Percentiles rank a stretch among this genome's conserved stretches.
Evolutionary conservation across 1,139 yeast species (phyloP).

Genomic region (Pichia sp.): DNA sequence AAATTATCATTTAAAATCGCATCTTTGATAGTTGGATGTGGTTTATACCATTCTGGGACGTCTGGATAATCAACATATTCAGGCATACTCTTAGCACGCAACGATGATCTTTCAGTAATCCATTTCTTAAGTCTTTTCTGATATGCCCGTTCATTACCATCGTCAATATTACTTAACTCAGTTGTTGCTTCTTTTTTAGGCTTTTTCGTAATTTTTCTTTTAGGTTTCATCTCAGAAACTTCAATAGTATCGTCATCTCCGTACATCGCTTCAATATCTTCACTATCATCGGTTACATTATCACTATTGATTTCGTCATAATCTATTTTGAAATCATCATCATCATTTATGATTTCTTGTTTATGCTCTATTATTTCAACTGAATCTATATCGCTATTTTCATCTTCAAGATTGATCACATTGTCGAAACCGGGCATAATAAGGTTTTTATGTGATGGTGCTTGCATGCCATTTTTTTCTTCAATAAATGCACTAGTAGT

Average conservation of each 20-base stretch:
- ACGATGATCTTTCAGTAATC: slow-evolving; percentile 43
- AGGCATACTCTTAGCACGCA: slow-evolving; percentile 27
- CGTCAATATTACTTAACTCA: slow-evolving; percentile 54
- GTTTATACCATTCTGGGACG: slow-evolving; percentile 57
- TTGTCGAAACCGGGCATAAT: slow-evolving; percentile 37
- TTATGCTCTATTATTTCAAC: slow-evolving; percentile 1
- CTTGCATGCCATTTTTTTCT: slow-evolving; percentile 19
- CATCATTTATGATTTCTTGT: slow-evolving; percentile 16
- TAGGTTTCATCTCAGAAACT: slow-evolving; percentile 10
- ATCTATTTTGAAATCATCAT: slow-evolving; percentile 17
- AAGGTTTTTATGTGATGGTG: slow-evolving; percentile 37
- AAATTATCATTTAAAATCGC: slow-evolving; percentile 65
- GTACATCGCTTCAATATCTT: slow-evolving; percentile 3
- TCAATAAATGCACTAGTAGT: slow-evolving; percentile 49
- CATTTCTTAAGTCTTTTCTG: slow-evolving; percentile 55
- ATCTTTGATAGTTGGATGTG: slow-evolving; percentile 76
- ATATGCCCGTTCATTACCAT: slow-evolving; percentile 67
- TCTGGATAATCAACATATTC: slow-evolving; percentile 27
- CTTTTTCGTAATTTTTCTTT: not conserved
- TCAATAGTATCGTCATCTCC: slow-evolving; percentile 1
- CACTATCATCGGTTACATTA: slow-evolving; percentile 26
- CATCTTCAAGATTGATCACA: slow-evolving; percentile 9
- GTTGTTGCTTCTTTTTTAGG: slow-evolving; percentile 14
- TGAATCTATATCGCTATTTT: not conserved
- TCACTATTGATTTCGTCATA: slow-evolving; percentile 9